Evolutionary conservation across 2,329 filamentous ascomycete genomes (phyloP).

Genomic region (Ramichloridium luteum): DNA sequence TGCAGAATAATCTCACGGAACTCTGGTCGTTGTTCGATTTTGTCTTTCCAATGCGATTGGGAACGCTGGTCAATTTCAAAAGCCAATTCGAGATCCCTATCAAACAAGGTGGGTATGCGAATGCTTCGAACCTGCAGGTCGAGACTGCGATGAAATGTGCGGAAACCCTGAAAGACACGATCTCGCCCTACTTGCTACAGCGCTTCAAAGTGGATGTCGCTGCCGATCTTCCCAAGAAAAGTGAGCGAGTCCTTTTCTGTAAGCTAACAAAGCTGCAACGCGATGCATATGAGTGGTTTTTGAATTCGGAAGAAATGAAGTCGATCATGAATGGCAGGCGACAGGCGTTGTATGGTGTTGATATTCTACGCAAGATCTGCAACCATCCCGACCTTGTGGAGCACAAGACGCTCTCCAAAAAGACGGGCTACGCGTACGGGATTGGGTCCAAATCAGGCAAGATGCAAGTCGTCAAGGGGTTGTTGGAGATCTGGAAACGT

Average conservation of each 20-base stretch:
- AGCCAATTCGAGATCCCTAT: conserved; percentile 91
- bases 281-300: conserved; percentile 66
- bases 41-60: conserved; percentile 88
- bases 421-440: conserved; percentile 64
- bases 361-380: conserved; percentile 88
- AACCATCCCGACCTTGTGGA: conserved; percentile 88
- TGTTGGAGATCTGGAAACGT: conserved; percentile 79
- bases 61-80: conserved; percentile 80
- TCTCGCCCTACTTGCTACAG: conserved; percentile 85
- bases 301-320: conserved; percentile 74
- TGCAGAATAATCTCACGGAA: conserved; percentile 93
- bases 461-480: conserved; percentile 82
- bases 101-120: conserved; percentile 83
- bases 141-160: conserved; percentile 92
- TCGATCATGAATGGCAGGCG: conserved; percentile 63
- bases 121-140: conserved; percentile 85
- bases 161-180: conserved; percentile 83
- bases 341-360: conserved; percentile 79
- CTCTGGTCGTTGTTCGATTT: conserved; percentile 98
- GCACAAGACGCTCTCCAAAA: conserved; percentile 46
- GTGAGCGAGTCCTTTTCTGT: conserved; percentile 90
- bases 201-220: conserved; percentile 90
- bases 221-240: conserved; percentile 87
- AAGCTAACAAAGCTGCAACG: conserved; percentile 73
- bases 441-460: conserved; percentile 73